Evolutionary conservation across 2,329 filamentous ascomycete genomes (phyloP).

Genomic region (Penicillium sp.): DNA sequence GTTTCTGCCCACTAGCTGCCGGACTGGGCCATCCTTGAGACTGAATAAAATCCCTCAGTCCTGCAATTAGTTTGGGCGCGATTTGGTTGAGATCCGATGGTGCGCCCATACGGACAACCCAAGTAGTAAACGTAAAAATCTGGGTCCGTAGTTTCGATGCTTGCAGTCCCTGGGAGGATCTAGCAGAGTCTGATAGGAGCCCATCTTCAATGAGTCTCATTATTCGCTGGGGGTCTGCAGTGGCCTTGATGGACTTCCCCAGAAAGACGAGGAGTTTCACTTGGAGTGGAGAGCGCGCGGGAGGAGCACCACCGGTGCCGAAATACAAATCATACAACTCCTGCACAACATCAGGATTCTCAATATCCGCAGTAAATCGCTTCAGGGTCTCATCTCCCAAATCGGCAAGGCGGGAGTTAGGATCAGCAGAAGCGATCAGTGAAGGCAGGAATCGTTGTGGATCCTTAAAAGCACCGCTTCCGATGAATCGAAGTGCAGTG

Average conservation of each 20-base stretch:
- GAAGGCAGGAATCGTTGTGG: conserved; percentile 80
- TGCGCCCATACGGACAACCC: conserved; percentile 74
- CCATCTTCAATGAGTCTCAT: conserved; percentile 67
- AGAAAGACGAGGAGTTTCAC: conserved; percentile 74
- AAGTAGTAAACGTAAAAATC: conserved; percentile 82
- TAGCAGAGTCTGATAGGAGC: conserved; percentile 50
- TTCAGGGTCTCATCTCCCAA: conserved; percentile 89
- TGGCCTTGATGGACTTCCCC: conserved; percentile 72
- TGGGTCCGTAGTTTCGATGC: conserved; percentile 76
- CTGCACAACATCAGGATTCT: conserved; percentile 63
- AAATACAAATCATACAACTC: conserved; percentile 73
- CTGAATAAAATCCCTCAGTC: conserved; percentile 71
- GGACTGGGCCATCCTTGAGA: conserved; percentile 79
- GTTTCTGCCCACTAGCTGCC: conserved; percentile 51
- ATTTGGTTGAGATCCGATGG: conserved; percentile 61
- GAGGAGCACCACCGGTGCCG: conserved; percentile 51
- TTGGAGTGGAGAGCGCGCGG: conserved; percentile 67
- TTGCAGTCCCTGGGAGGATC: conserved; percentile 63
- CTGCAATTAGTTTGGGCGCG: conserved; percentile 65
- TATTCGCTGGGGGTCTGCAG: conserved; percentile 67
- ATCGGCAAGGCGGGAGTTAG: conserved; percentile 77
- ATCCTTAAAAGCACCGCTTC: conserved; percentile 82
- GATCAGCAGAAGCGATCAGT: conserved; percentile 77
- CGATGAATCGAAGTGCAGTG: conserved; percentile 68
- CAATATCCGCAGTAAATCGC: conserved; percentile 66